Base-by-base conservation (phyloP, 2,329 filamentous ascomycete genomes). In the Colletotrichum brevisporum region DNA sequence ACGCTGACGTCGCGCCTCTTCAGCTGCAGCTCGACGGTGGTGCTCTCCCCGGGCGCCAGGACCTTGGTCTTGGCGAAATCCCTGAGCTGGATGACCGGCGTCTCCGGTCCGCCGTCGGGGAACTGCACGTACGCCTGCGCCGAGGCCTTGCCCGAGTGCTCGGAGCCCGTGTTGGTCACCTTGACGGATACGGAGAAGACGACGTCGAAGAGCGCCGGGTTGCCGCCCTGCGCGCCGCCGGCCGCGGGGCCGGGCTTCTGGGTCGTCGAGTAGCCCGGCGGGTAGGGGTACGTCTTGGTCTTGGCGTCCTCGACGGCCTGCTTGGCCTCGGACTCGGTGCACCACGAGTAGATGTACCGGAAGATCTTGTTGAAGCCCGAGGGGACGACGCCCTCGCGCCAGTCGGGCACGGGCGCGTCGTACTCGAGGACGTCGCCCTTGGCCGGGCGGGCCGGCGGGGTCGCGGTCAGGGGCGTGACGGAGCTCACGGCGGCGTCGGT, bases 301-400 rank as follows among this genome's bases (percentile, higher is more conserved):
- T 72, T 74, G 48, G 66, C 62, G 24, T 77, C 79, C 4, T 79
- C 77, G 41, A 82, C 81, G 4, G 84, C 81, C 13, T 81, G 83
- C 26, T 79, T 72, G 5, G 82, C 82, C 27, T 82, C 81, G 0
- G 70, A 71, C 43, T 78, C 73, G 10, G 77, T 79, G 31, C 93
- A 86, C 81, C 89, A 94, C 0, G 91, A 90, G 79, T 94, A 94
- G 27, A 93, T 82, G 77, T 92, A 93, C 12, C 91, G 90, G 72
- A 84, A 84, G 13, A 94, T 79, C 56, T 84, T 86, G 43, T 82
- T 81, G 77, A 93, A 91, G 9, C 83, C 85, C 0, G 78, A 58
- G 0, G 92, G 92, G 69, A 86, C 89, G 21, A 92, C 76, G 0
- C 87, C 88, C 27, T 87, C 84, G n/a, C 80, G 78, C 3, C 86